Base-by-base conservation (phyloP, 2,329 filamentous ascomycete species). In the Ophiostoma novo-ulmi region DNA sequence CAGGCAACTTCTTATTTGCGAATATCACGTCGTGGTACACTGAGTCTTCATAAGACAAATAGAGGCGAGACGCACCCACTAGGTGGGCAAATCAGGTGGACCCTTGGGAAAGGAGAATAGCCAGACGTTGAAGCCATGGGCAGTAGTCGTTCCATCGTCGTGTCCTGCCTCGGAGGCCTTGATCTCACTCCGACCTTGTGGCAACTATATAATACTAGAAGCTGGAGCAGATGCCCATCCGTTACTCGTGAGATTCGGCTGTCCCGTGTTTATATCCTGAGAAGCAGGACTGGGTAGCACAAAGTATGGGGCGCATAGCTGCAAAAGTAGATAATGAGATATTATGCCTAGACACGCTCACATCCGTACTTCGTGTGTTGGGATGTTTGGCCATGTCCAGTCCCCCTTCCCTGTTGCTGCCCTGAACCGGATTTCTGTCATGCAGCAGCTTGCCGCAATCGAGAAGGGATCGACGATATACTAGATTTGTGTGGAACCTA, bases 371-470 rank as follows among this genome's bases (percentile, higher is more conserved):
- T 31, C n/a, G 44, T 26, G 52, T 26, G 52, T 26, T 58, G 52
- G 52, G 52, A 58, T 58, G 52, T 58, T 58, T 58, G 52, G 52
- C n/a, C 22, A 13, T 22, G 10, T 58, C 52, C 52, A 11, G 10
- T 58, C 52, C 52, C 52, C 52, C 26, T 58, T 58, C 4, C 52
- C 8, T 58, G 52, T 22, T 58, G 52, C 52, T 58, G 52, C 52
- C 52, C 52, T 58, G 52, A 58, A 58, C 52, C 52, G 52, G 52
- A 58, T 58, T 58, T 58, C 22, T 58, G 52, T 58, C n/a, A 58
- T 58, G 52, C 52, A 58, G 52, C 22, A 26, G n/a, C 52, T 58
- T 58, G n/a, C 52, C 52, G 52, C 52, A 58, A 58, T 58, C 52
- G 11, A 58, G 52, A 58, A 58, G 52, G 52, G 52, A 58, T 58